A percentile compares a stretch with the other conserved stretches of the same genome.
phyloP scores from a whole-genome alignment of 805 yeast species.

The Starmerella vitae region DNA sequence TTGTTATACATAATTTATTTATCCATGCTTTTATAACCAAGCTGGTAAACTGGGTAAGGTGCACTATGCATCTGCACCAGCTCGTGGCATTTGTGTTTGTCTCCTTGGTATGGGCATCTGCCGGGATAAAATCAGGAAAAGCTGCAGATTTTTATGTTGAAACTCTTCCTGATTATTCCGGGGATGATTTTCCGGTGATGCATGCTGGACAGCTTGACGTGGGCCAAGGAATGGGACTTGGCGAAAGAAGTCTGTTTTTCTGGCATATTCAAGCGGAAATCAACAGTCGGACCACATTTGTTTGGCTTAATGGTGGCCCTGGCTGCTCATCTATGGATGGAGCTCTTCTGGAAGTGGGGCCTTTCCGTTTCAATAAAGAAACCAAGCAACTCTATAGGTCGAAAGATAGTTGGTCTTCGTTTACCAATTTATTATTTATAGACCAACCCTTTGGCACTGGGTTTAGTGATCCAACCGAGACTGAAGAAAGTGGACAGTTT shows the following conservation, averaged over 20 bases:
- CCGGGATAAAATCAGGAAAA: slow-evolving; percentile 4
- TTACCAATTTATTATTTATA: slow-evolving; percentile 66
- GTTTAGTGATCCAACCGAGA: slow-evolving; percentile 47
- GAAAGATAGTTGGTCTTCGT: slow-evolving; percentile 68
- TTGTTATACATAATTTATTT: neutral
- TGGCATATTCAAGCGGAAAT: slow-evolving; percentile 45
- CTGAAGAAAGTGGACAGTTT: slow-evolving; percentile 25
- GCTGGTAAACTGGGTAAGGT: neutral
- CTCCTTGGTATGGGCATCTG: neutral
- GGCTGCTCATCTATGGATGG: slow-evolving; percentile 99
- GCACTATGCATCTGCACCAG: neutral
- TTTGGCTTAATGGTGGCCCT: slow-evolving; percentile 98
- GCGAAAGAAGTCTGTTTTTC: slow-evolving; percentile 41
- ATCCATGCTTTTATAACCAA: neutral
- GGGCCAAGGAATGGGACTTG: slow-evolving; percentile 39
- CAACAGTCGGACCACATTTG: slow-evolving; percentile 28
- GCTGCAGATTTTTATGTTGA: slow-evolving; percentile 22
- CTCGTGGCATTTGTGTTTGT: neutral
- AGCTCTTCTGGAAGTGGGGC: slow-evolving; percentile 84
- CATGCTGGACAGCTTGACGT: slow-evolving; percentile 49
- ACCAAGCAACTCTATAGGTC: slow-evolving; percentile 11
- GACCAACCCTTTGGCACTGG: slow-evolving; percentile 97
- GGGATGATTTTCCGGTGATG: slow-evolving; percentile 31
- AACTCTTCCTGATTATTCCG: slow-evolving; percentile 26
- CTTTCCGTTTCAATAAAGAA: slow-evolving; percentile 54